Base-by-base conservation (phyloP, 2,329 filamentous ascomycete species). In the Cytospora piceicola region DNA sequence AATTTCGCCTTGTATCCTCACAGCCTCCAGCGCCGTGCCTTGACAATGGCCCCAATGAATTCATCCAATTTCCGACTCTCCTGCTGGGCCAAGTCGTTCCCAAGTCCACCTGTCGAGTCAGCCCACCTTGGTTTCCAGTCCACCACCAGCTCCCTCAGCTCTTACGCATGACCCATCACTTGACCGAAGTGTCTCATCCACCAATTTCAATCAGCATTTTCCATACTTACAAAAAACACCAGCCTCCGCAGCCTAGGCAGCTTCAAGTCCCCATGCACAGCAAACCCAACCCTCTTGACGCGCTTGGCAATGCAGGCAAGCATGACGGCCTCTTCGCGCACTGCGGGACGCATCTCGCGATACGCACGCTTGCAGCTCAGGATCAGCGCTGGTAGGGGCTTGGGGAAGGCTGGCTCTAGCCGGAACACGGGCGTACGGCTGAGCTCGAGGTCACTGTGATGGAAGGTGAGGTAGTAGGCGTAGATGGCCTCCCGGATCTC, bases 151-250 rank as follows among this genome's bases (percentile, higher is more conserved):
- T 71, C 68, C 14, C 59, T 32, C n/a, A 76, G 64, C 12, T 65
- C 65, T 4, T 20, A 34, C 2, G 71, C 56, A 1, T 66, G 68
- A 17, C 42, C 42, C 27, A 70, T 15, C 2, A 74, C 71, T 12
- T 71, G 69, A 0, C 61, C 63, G n/a, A 76, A 72, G 51, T 75
- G 71, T 5, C 62, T 66, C 7, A 76, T 56, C 75, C 75, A 76
- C 2, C 66, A 63, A 53, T 76, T 76, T 74, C 74, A 76, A 60
- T 74, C 71, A 4, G 75, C 69, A 30, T 74, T 66, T 49, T 75
- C 73, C 30, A 71, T 70, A 1, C 70, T 68, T 4, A 76, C 58
- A 22, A 75, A 58, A 0, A 76, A 63, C 53, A 66, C 70, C 8
- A 76, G 70, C 60, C 69, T 69, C 5, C 66, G 67, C 55, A 76